A percentile compares a stretch with the other conserved stretches of the same genome.
Evolutionary conservation across 148 eudicot genomes (phyloP).

Genomic region (Rhododendron vialii): DNA sequence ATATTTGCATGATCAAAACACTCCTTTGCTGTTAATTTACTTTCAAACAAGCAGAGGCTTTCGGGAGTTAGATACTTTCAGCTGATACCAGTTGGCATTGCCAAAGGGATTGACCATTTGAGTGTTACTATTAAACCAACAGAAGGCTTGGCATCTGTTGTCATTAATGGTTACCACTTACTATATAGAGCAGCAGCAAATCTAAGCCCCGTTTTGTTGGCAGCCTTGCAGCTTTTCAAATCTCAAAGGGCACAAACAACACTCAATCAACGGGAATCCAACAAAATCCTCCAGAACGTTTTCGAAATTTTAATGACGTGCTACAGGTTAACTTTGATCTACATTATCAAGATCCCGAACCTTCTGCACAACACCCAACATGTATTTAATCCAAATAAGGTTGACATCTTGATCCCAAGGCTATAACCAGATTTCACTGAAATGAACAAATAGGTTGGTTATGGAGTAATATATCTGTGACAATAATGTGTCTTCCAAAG

Average conservation of each 20-base stretch:
- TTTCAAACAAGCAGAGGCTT: not conserved
- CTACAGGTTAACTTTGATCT: not conserved
- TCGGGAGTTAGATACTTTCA: not conserved
- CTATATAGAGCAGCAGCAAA: not conserved
- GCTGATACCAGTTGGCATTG: not conserved
- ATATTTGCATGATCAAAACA: not conserved
- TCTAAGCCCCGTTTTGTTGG: not conserved
- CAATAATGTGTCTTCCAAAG: not conserved
- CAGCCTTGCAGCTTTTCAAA: not conserved
- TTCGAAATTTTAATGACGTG: not conserved
- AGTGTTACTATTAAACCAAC: not conserved
- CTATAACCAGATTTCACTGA: not conserved
- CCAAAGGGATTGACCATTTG: not conserved
- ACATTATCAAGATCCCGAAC: not conserved
- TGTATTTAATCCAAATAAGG: not conserved
- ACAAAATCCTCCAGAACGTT: not conserved
- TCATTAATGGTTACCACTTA: not conserved
- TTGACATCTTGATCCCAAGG: not conserved
- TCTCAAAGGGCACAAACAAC: not conserved
- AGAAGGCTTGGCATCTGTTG: not conserved
- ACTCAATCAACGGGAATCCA: not conserved
- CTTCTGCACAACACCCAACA: not conserved
- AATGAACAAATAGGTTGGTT: not conserved
- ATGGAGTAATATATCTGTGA: not conserved
- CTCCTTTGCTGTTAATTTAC: not conserved